Evolutionary conservation across 805 yeast species (phyloP).

Genomic region (Kluyveromyces wickerhamii): DNA sequence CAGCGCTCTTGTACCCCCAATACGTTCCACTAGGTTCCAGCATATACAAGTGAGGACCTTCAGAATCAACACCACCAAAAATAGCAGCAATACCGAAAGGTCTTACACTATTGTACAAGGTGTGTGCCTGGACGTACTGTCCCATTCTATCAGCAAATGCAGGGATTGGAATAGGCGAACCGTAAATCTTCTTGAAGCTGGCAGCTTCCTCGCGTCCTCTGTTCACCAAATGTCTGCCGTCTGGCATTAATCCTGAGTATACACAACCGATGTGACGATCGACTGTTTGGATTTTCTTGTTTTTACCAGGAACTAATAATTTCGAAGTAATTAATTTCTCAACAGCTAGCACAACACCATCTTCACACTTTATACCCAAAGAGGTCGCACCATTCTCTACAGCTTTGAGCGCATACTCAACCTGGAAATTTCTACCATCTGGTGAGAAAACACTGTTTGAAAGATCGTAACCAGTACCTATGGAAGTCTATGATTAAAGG

Average conservation of each 20-base stretch:
- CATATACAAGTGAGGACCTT: slow-evolving; percentile 92
- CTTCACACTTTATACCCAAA: slow-evolving; percentile 83
- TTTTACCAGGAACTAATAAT: slow-evolving; percentile 79
- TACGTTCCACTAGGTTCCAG: slow-evolving; percentile 94
- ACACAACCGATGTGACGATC: slow-evolving; percentile 93
- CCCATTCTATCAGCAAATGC: slow-evolving; percentile 83
- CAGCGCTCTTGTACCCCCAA: slow-evolving; percentile 98
- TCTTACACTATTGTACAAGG: slow-evolving; percentile 92
- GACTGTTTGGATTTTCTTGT: slow-evolving; percentile 84
- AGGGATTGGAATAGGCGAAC: slow-evolving; percentile 68
- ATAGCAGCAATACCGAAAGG: slow-evolving; percentile 94
- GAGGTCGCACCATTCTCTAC: slow-evolving; percentile 97
- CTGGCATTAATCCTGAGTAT: slow-evolving; percentile 92
- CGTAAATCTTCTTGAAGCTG: slow-evolving; percentile 67
- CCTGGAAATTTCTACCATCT: slow-evolving; percentile 94
- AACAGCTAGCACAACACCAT: slow-evolving; percentile 96
- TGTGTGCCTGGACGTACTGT: slow-evolving; percentile 87
- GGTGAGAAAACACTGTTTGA: slow-evolving; percentile 87
- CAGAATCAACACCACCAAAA: slow-evolving; percentile 85
- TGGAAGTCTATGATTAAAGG: slow-evolving; percentile 62
- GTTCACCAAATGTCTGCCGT: slow-evolving; percentile 87
- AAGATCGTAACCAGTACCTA: slow-evolving; percentile 98
- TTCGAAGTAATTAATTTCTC: slow-evolving; percentile 86
- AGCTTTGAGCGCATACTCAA: slow-evolving; percentile 95
- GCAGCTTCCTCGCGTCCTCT: slow-evolving; percentile 90